Conservation (phyloP, 2,329 filamentous ascomycete species). For the Cercospora sojina region DNA sequence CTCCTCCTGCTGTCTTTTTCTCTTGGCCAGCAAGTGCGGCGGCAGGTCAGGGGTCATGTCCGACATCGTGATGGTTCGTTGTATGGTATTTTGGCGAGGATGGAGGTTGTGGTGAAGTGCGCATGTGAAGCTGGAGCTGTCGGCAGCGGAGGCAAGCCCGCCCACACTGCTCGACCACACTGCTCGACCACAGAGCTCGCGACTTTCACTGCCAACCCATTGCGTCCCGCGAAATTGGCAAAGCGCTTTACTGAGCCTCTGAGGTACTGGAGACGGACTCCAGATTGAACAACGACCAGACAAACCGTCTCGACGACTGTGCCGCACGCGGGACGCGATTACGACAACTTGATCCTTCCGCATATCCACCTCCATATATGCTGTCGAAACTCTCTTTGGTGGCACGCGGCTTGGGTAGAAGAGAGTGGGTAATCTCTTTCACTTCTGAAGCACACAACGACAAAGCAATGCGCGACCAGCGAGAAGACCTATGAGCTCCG, state of each 20-base stretch:
- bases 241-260: background rate
- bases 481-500: constrained; percentile 66
- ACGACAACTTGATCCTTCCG: constrained; percentile 3
- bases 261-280: background rate
- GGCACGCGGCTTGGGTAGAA: background rate
- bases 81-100: background rate
- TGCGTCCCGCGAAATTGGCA: background rate
- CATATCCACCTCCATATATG: background rate
- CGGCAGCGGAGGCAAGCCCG: constrained; percentile 5
- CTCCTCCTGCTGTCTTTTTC: constrained; percentile 51
- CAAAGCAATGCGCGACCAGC: constrained; percentile 54
- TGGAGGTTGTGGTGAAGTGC: background rate
- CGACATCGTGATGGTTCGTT: constrained; percentile 51
- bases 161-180: background rate
- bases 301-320: background rate
- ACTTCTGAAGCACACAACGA: background rate
- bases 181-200: constrained; percentile 2
- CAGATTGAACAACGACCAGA: background rate
- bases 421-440: background rate
- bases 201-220: background rate
- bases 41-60: constrained; percentile 70
- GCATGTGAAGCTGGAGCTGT: constrained; percentile 9
- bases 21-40: constrained; percentile 58
- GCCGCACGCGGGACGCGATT: background rate
- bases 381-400: background rate